Evolutionary conservation across 1,139 yeast genomes (phyloP).

Genomic region (Yamadazyma songkhlaensis): DNA sequence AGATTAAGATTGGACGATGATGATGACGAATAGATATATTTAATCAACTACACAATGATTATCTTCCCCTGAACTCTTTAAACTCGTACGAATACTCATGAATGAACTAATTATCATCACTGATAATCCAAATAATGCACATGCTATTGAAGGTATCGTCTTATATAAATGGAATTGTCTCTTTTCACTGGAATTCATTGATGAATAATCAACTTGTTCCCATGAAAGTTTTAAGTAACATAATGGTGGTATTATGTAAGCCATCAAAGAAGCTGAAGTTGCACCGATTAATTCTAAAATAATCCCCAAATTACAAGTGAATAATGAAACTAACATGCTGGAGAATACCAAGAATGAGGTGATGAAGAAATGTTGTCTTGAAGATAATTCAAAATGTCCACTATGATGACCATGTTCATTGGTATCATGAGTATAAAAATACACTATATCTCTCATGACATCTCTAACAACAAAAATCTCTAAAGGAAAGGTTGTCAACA

Average conservation of each 20-base stretch:
- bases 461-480: conserved; percentile 90
- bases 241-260: conserved; percentile 86
- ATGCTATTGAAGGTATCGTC: conserved; percentile 53
- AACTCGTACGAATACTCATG: conserved; percentile 62
- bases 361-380: conserved; percentile 55
- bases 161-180: conserved; percentile 27
- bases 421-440: conserved; percentile 16
- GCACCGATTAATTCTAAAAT: conserved; percentile 89
- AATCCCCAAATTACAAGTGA: conserved; percentile 87
- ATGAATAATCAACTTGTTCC: conserved; percentile 38
- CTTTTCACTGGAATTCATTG: conserved; percentile 31
- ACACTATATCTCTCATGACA: conserved; percentile 66
- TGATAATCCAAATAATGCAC: conserved; percentile 67
- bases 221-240: conserved; percentile 70
- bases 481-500: conserved; percentile 90
- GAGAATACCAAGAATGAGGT: conserved; percentile 65
- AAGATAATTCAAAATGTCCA: conserved; percentile 40
- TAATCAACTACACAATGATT: conserved; percentile 41
- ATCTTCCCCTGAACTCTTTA: conserved; percentile 24
- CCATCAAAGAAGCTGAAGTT: conserved; percentile 89
- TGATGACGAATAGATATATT: conserved; percentile 14
- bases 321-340: conserved; percentile 73
- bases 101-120: conserved; percentile 78
- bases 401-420: conserved; percentile 25
- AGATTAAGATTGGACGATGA: conserved; percentile 21